Evolutionary conservation across 2,329 filamentous ascomycete species (phyloP).

Genomic region (Fusarium foetens): DNA sequence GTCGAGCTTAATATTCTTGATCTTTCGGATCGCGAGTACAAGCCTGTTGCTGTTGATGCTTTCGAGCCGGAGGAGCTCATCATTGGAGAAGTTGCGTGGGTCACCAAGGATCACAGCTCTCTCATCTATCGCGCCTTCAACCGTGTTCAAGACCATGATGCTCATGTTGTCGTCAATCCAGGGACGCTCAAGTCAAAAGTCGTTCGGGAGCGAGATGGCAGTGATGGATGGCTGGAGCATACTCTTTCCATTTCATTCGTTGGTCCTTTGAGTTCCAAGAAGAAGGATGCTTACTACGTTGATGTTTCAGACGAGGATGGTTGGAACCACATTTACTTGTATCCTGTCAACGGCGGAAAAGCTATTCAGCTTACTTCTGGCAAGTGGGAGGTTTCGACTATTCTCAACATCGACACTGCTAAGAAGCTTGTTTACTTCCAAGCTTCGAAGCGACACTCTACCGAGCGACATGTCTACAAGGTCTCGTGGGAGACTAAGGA

Average conservation of each 20-base stretch:
- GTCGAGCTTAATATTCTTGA: constrained; percentile 69
- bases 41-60: constrained; percentile 62
- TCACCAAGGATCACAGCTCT: constrained; percentile 68
- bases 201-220: constrained; percentile 67
- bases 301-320: constrained; percentile 74
- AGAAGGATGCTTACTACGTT: constrained; percentile 64
- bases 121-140: constrained; percentile 75
- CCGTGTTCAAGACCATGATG: constrained; percentile 73
- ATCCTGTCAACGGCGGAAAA: constrained; percentile 65
- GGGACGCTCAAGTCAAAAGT: constrained; percentile 56
- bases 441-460: constrained; percentile 72
- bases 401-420: constrained; percentile 68
- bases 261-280: constrained; percentile 54
- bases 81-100: constrained; percentile 75
- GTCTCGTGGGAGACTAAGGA: constrained; percentile 66
- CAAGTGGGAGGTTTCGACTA: constrained; percentile 71
- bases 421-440: constrained; percentile 70
- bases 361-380: constrained; percentile 69
- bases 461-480: constrained; percentile 74
- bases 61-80: constrained; percentile 70
- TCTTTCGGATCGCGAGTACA: constrained; percentile 57
- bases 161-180: constrained; percentile 68
- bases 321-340: constrained; percentile 76
- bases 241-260: constrained; percentile 66
- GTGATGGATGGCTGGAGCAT: constrained; percentile 71